phyloP scores from a whole-genome alignment of 495 filamentous ascomycete species.

The Usnea hakonensis region DNA sequence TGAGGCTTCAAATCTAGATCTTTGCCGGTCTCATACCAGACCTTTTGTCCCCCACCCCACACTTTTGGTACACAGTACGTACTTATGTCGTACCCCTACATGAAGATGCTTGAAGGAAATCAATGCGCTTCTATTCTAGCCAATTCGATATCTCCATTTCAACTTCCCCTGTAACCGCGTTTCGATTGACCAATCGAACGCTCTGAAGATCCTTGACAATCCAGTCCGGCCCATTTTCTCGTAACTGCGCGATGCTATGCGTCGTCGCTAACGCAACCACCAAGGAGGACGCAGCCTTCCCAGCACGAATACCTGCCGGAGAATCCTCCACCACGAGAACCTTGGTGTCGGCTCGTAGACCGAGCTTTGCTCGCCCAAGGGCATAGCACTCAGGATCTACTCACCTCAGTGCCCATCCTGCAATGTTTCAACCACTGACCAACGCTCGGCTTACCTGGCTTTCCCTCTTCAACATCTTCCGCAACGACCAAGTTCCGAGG shows the following conservation, averaged over 20 bases:
- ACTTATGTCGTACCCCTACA: neutral
- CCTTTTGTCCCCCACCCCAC: neutral
- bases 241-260: slow-evolving; percentile 64
- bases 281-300: slow-evolving; percentile 82
- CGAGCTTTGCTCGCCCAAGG: slow-evolving; percentile 59
- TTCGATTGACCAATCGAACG: slow-evolving; percentile 48
- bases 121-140: slow-evolving; percentile 18
- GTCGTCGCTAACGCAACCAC: slow-evolving; percentile 85
- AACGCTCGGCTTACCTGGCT: slow-evolving; percentile 44
- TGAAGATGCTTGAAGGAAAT: neutral
- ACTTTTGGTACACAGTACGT: neutral
- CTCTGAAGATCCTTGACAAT: slow-evolving; percentile 73
- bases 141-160: slow-evolving; percentile 46
- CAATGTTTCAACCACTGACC: neutral
- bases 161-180: slow-evolving; percentile 41
- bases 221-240: slow-evolving; percentile 75
- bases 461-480: slow-evolving; percentile 77
- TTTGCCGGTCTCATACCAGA: neutral
- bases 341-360: slow-evolving; percentile 39
- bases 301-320: slow-evolving; percentile 81
- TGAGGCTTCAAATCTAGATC: slow-evolving; percentile 1
- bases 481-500: slow-evolving; percentile 73
- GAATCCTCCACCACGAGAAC: slow-evolving; percentile 87
- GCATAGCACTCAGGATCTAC: slow-evolving; percentile 66
- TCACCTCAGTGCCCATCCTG: slow-evolving; percentile 30